These are phyloP conservation scores for Ogataea naganishii DNA, from an alignment of 805 yeast genomes.

Conservation along the genomic window DNA sequence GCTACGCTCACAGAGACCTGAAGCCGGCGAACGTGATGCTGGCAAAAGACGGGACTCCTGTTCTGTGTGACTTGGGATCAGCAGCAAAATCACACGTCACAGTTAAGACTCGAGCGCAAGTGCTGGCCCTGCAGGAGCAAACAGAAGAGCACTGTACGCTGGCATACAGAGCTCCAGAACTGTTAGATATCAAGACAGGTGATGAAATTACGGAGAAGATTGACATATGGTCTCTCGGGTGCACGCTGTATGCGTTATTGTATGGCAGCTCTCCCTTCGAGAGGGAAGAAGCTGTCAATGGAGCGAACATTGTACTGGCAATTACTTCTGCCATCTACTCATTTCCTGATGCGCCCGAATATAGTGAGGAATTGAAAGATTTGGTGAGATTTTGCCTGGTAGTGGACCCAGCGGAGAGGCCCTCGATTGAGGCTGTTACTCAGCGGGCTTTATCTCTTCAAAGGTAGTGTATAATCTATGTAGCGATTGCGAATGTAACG, in stretches of 20 bases:
- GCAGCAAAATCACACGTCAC: constrained; percentile 53
- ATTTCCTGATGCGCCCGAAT: constrained; percentile 45
- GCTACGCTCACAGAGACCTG: constrained; percentile 80
- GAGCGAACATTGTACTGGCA: constrained; percentile 75
- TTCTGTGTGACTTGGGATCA: constrained; percentile 79
- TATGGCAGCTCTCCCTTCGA: constrained; percentile 85
- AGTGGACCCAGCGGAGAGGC: constrained; percentile 54
- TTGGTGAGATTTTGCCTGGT: constrained; percentile 54
- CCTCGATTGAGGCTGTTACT: constrained; percentile 52
- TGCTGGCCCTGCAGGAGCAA: constrained; percentile 67
- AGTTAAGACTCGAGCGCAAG: constrained; percentile 55
- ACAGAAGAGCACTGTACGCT: constrained; percentile 81
- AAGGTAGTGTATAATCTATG: constrained; percentile 5
- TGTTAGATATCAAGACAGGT: constrained; percentile 67
- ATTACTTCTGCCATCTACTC: constrained; percentile 58
- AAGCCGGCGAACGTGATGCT: constrained; percentile 89
- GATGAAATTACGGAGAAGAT: constrained; percentile 60
- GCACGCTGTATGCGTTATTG: constrained; percentile 67
- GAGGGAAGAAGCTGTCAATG: constrained; percentile 67
- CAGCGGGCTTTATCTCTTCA: constrained; percentile 37
- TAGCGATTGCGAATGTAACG: constrained; percentile 2
- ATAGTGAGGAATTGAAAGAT: constrained; percentile 45
- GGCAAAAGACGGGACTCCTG: constrained; percentile 64
- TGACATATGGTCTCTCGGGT: constrained; percentile 91
- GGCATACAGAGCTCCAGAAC: constrained; percentile 87